Percentiles rank a stretch among this genome's conserved stretches.
phyloP scores from a whole-genome alignment of 2,329 filamentous ascomycete species.

The Calonectria hongkongensis region DNA sequence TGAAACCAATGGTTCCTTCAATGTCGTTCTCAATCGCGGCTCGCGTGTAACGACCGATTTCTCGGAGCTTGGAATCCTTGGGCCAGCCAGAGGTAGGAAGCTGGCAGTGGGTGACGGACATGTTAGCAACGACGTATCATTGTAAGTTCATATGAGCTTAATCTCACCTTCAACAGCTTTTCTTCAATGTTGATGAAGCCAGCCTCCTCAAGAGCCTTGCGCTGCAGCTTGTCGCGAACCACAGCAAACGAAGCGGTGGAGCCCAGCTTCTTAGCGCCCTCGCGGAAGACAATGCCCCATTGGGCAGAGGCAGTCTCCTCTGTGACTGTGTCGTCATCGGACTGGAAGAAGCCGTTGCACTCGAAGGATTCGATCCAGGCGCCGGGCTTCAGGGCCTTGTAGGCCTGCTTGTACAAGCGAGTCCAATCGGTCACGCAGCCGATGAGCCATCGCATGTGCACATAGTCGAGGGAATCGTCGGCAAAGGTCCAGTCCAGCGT shows the following conservation, averaged over 20 bases:
- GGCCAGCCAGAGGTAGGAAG: conserved; percentile 65
- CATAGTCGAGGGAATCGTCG: conserved; percentile 73
- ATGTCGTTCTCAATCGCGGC: conserved; percentile 58
- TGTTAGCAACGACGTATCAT: not conserved
- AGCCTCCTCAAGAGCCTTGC: conserved; percentile 55
- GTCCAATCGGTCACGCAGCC: conserved; percentile 75
- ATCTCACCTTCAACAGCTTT: conserved; percentile 56
- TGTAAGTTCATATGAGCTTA: too few relatives aligned
- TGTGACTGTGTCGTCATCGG: conserved; percentile 50
- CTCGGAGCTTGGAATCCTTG: conserved; percentile 57
- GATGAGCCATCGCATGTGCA: conserved; percentile 75
- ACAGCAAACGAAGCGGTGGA: conserved; percentile 54
- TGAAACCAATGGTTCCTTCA: conserved; percentile 57
- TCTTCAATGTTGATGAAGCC: conserved; percentile 53
- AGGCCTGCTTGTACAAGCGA: conserved; percentile 69
- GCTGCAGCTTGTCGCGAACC: conserved; percentile 57
- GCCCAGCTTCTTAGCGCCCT: conserved; percentile 58
- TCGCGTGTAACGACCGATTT: conserved; percentile 60
- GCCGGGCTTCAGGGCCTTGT: conserved; percentile 67
- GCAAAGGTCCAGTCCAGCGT: conserved; percentile 70
- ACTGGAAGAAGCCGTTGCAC: conserved; percentile 50
- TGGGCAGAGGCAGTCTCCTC: conserved; percentile 55
- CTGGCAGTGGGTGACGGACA: conserved; percentile 39
- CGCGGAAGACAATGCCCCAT: conserved; percentile 59
- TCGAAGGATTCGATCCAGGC: conserved; percentile 65